A percentile compares a stretch with the other conserved stretches of the same genome.
Evolutionary conservation across 2,329 filamentous ascomycete species (phyloP).

Genomic region (Parasarocladium wereldwijsianum): DNA sequence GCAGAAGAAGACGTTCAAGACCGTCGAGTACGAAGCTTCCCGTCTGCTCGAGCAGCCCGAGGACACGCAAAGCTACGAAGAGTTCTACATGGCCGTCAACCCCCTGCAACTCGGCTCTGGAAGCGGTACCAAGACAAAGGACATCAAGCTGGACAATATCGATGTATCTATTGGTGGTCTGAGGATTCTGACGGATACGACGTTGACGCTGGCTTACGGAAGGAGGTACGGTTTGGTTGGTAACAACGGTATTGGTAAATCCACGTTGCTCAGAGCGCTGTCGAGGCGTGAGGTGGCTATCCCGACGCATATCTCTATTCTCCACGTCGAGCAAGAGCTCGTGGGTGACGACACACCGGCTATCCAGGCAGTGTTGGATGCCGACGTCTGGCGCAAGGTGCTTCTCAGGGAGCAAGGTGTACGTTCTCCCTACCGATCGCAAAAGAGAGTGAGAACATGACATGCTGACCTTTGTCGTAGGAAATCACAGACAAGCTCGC

Average conservation of each 20-base stretch:
- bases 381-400: constrained; percentile 97
- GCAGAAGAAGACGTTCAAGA: constrained; percentile 97
- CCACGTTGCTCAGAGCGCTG: constrained; percentile 82
- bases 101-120: constrained; percentile 70
- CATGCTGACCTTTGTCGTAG: constrained; percentile 14
- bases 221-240: constrained; percentile 93
- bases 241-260: constrained; percentile 98
- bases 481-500: constrained; percentile 67
- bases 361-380: constrained; percentile 87
- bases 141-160: constrained; percentile 94
- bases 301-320: constrained; percentile 93
- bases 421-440: constrained; percentile 16
- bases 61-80: constrained; percentile 83
- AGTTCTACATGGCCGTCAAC: constrained; percentile 99
- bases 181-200: constrained; percentile 83
- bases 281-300: constrained; percentile 88
- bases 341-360: constrained; percentile 90
- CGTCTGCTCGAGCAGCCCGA: constrained; percentile 72
- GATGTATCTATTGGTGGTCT: constrained; percentile 84
- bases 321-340: constrained; percentile 98
- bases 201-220: constrained; percentile 78
- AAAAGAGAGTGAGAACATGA: not conserved
- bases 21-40: constrained; percentile 93
- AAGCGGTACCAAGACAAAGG: constrained; percentile 80
- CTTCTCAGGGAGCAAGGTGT: constrained; percentile 77